Conservation (phyloP, 2,329 filamentous ascomycete genomes). For the Coleophoma eucalyptorum region DNA sequence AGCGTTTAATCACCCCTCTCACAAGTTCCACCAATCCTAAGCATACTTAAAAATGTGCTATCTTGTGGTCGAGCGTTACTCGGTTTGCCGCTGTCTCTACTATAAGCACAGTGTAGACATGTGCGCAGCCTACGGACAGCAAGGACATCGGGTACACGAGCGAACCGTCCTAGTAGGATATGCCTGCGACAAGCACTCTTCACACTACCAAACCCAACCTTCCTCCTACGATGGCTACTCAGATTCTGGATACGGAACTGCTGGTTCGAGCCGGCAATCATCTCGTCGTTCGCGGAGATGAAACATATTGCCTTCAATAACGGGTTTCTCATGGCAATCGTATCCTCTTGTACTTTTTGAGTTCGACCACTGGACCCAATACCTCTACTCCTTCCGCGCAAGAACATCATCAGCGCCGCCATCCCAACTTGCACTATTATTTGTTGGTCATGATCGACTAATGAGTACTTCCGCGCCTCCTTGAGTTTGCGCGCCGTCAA, state of each 20-base stretch:
- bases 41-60: slow-evolving; percentile 55
- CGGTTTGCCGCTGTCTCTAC: slow-evolving; percentile 68
- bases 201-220: slow-evolving; percentile 11
- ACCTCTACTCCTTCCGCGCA: slow-evolving; percentile 27
- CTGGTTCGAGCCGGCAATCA: slow-evolving; percentile 21
- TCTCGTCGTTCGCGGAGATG: slow-evolving; percentile 24
- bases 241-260: slow-evolving; percentile 28
- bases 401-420: slow-evolving; percentile 23
- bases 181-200: slow-evolving; percentile 49
- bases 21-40: slow-evolving; percentile 4
- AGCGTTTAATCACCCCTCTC: slow-evolving; percentile 1
- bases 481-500: slow-evolving; percentile 8
- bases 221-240: slow-evolving; percentile 21
- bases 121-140: slow-evolving; percentile 58
- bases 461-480: slow-evolving; percentile 21
- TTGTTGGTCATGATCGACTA: slow-evolving; percentile 24
- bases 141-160: slow-evolving; percentile 60
- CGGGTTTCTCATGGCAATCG: slow-evolving; percentile 27
- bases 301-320: slow-evolving; percentile 31
- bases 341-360: slow-evolving; percentile 24
- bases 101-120: slow-evolving; percentile 66
- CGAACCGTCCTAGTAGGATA: slow-evolving; percentile 70
- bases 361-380: slow-evolving; percentile 24
- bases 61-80: slow-evolving; percentile 65
- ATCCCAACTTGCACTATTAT: slow-evolving; percentile 26